Evolutionary conservation across 164 flowering plant genomes (phyloP).

Genomic region (Pachysandra terminalis): DNA sequence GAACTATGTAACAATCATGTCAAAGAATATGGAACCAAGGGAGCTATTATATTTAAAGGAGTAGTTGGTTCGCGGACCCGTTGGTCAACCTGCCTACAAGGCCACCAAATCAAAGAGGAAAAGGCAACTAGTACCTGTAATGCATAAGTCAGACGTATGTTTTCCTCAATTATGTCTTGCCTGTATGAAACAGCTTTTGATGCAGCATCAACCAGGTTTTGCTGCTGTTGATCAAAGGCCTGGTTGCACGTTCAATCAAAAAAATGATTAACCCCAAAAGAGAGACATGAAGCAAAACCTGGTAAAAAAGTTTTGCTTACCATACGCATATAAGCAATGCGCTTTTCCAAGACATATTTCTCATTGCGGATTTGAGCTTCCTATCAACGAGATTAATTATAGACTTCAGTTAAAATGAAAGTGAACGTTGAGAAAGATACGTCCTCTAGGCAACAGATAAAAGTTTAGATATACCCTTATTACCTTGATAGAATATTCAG

Average conservation of each 20-base stretch:
- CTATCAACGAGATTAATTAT: constrained; percentile 28
- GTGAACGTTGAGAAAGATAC: background rate
- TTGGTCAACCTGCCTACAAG: background rate
- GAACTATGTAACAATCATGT: too few species aligned
- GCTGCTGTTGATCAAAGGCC: constrained; percentile 99
- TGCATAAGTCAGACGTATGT: constrained; percentile 82
- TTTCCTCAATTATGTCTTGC: constrained; percentile 96
- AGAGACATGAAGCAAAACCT: background rate
- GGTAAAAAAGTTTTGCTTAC: constrained; percentile 35
- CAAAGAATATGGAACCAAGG: too few species aligned
- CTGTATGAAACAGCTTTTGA: constrained; percentile 95
- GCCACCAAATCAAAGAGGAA: background rate
- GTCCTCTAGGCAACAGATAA: constrained; percentile 2
- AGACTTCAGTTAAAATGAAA: background rate
- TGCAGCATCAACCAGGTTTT: constrained; percentile 90
- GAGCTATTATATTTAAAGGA: background rate
- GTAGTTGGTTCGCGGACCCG: too few species aligned
- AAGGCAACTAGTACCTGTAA: constrained; percentile 59
- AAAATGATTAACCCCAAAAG: background rate
- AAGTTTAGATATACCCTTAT: background rate
- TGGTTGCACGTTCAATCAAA: constrained; percentile 20
- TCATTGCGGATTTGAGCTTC: constrained; percentile 88
- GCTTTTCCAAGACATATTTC: constrained; percentile 83
- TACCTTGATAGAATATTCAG: constrained; percentile 82
- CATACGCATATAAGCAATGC: constrained; percentile 94